Base-by-base conservation (phyloP, 257 asterid genomes). In the Perilla frutescens region DNA sequence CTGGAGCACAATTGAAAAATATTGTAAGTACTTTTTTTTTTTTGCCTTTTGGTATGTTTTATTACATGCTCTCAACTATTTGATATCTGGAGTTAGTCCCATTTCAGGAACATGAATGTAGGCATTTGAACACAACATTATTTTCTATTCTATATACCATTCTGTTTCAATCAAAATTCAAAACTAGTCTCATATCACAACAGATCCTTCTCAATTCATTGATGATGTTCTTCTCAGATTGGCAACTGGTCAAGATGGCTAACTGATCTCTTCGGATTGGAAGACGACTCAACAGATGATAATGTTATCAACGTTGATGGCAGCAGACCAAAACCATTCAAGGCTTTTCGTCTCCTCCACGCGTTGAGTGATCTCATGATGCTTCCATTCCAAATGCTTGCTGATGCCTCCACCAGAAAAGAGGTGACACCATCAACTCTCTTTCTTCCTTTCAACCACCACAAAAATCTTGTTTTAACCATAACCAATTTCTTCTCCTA, bases 221-320 rank as follows among this genome's bases (percentile, higher is more conserved):
- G 1, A 20, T 20, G 26, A 20, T 20, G 26, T 20, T 1, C 26
- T 20, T 20, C 26, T 80, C 73, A 93, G 98, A 84, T 89, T 59
- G 96, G 96, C 29, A 90, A 84, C 84, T 93, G 98, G 98, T 85
- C 97, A 3, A 88, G 96, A 74, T 89, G 96, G 93, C 94, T 93
- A 14, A 81, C 90, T 0, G 96, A 88, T 83, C 81, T 91, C 26
- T 89, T 89, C 62, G 97, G 88, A 74, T 78, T 87, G 48, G 97
- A 88, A 77, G 96, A 89, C 4, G 91, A 86, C 63, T 71, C 72
- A 15, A 71, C 74, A 6, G 87, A 81, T 58, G 80, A 79, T 45
- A 71, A 34, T 40, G 74, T 72, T 11, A 47, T 36, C 56, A n/a
- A 13, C 51, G 81, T 60, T 47, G 59, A 77, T 50, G 79, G 81